phyloP scores from a whole-genome alignment of 225 moss, liverwort and hornwort species.

The Ulota crispa region DNA sequence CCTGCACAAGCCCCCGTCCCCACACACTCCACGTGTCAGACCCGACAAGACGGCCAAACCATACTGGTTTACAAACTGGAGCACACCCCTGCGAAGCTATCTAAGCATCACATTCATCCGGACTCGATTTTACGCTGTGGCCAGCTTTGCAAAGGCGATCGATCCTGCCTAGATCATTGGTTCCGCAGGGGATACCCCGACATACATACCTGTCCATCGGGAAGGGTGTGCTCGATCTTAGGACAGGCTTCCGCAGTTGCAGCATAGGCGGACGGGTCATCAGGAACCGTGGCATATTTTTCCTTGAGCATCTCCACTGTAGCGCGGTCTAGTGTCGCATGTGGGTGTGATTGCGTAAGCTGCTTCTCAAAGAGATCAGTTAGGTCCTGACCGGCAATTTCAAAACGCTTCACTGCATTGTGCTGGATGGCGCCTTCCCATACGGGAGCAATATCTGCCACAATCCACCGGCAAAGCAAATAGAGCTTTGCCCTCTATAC shows the following conservation, averaged over 20 bases:
- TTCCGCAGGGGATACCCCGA: not conserved
- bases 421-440: constrained; percentile 99
- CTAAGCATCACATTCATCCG: not conserved
- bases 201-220: constrained; percentile 90
- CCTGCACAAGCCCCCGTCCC: constrained; percentile 38
- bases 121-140: not conserved
- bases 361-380: constrained; percentile 72
- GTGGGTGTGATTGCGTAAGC: constrained; percentile 60
- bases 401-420: constrained; percentile 96
- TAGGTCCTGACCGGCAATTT: constrained; percentile 87
- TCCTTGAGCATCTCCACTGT: constrained; percentile 89
- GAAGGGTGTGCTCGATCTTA: constrained; percentile 82
- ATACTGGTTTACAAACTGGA: not conserved
- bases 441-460: constrained; percentile 96
- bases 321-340: constrained; percentile 55
- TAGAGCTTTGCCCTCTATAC: constrained; percentile 78
- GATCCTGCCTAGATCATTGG: not conserved
- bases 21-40: not conserved
- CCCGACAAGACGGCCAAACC: not conserved
- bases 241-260: constrained; percentile 62
- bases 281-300: constrained; percentile 57
- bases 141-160: not conserved
- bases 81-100: constrained; percentile 5
- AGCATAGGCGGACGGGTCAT: constrained; percentile 64
- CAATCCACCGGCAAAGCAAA: constrained; percentile 69